phyloP scores from a whole-genome alignment of 129 eudicot species.

The Kitagawia praeruptora region DNA sequence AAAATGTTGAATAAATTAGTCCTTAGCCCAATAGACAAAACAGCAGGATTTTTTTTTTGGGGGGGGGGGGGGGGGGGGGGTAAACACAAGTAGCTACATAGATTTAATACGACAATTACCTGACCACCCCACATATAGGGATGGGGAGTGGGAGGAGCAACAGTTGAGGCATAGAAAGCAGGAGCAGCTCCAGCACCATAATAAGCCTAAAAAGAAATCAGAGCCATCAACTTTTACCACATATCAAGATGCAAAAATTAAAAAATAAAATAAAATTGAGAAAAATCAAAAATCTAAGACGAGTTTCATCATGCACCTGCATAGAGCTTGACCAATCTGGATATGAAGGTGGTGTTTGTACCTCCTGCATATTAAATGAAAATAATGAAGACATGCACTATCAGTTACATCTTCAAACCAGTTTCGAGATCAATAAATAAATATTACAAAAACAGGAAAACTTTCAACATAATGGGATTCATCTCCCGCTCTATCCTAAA shows the following conservation, averaged over 20 bases:
- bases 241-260: constrained; percentile 7
- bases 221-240: constrained; percentile 7
- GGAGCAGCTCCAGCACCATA: constrained; percentile 80
- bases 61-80: not conserved
- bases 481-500: not conserved
- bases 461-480: not conserved
- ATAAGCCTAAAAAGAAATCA: constrained; percentile 46
- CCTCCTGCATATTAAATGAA: constrained; percentile 39
- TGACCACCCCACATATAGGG: constrained; percentile 92
- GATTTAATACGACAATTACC: constrained; percentile 32
- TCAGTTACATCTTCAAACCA: not conserved
- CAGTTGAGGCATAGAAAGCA: constrained; percentile 73
- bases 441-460: not conserved
- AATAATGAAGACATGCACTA: not conserved
- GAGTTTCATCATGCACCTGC: constrained; percentile 43
- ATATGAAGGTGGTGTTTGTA: constrained; percentile 52
- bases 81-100: not conserved
- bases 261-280: not conserved
- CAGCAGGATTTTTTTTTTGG: no score
- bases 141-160: constrained; percentile 84
- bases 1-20: not conserved
- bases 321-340: constrained; percentile 80
- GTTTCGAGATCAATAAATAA: not conserved
- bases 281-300: constrained; percentile 8
- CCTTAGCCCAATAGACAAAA: not conserved